Conservation (phyloP, 768 basidiomycete genomes). For the Bullera alba region DNA sequence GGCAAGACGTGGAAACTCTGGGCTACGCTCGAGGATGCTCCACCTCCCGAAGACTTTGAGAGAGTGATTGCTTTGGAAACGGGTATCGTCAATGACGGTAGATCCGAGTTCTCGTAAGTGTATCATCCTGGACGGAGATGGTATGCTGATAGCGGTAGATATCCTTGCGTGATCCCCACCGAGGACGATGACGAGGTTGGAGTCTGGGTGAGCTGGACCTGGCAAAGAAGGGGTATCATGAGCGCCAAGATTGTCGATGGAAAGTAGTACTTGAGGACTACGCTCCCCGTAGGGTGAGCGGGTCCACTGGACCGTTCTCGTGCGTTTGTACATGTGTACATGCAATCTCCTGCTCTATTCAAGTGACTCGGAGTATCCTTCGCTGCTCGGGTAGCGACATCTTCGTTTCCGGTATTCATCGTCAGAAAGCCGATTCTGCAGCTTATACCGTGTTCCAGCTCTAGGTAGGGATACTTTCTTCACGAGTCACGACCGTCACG, state of each 20-base stretch:
- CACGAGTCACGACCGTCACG: no score
- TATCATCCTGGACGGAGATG: background rate
- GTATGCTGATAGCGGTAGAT: background rate
- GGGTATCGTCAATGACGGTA: conserved; percentile 18
- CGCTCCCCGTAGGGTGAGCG: no score
- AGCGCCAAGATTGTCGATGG: conserved; percentile 10
- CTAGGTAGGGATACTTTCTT: no score
- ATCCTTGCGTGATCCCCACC: conserved; percentile 12
- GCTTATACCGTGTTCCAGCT: no score
- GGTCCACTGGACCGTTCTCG: no score
- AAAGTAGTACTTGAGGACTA: no score
- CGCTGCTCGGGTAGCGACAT: no score
- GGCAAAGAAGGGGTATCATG: conserved; percentile 15
- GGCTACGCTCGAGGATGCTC: conserved; percentile 16
- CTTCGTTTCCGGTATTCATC: no score
- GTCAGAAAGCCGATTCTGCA: no score
- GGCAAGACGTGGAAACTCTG: conserved; percentile 16
- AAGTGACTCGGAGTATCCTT: no score
- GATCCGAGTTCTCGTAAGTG: conserved; percentile 18
- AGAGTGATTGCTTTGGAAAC: conserved; percentile 10
- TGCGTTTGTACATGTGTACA: no score
- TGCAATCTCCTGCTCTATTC: no score
- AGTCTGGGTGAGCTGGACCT: conserved; percentile 19
- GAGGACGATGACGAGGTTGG: conserved; percentile 8
- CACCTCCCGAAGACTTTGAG: conserved; percentile 4